Evolutionary conservation across 2,329 filamentous ascomycete genomes (phyloP).

Genomic region (Rugonectria rugulosa): DNA sequence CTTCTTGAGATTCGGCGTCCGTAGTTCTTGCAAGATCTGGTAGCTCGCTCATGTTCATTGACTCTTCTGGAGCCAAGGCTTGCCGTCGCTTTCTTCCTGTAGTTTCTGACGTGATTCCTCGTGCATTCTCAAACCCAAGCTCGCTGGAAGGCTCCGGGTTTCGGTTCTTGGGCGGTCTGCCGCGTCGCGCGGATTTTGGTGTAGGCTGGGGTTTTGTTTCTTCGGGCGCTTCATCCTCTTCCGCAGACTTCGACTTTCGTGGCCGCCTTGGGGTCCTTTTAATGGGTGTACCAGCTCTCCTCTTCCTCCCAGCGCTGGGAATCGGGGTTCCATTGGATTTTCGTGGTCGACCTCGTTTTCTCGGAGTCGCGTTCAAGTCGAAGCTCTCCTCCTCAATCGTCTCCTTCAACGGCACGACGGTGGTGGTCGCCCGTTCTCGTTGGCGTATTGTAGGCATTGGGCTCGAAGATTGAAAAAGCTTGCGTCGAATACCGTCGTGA

Average conservation of each 20-base stretch:
- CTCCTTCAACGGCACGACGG: constrained; percentile 60
- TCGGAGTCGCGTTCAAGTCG: constrained; percentile 48
- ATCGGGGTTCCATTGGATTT: constrained; percentile 61
- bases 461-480: constrained; percentile 54
- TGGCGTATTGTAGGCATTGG: constrained; percentile 48
- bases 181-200: constrained; percentile 41
- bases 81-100: constrained; percentile 31
- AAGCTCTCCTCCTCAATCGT: constrained; percentile 42
- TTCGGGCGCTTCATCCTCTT: constrained; percentile 36
- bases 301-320: constrained; percentile 51
- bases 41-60: constrained; percentile 36
- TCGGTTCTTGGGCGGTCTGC: constrained; percentile 41
- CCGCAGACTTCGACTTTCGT: constrained; percentile 41
- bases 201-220: constrained; percentile 40
- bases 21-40: constrained; percentile 20
- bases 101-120: constrained; percentile 22
- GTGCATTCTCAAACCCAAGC: constrained; percentile 26
- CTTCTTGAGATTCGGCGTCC: constrained; percentile 32
- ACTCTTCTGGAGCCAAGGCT: constrained; percentile 37
- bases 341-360: constrained; percentile 55
- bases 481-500: constrained; percentile 45
- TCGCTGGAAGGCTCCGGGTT: constrained; percentile 39
- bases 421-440: constrained; percentile 53
- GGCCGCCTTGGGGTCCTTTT: constrained; percentile 45
- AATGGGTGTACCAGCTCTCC: constrained; percentile 56